Evolutionary conservation across 352 stramenopile genomes (phyloP), one percentile per base, ranked within the genome.

Genomic region (Phytophthora gonapodyides): DNA sequence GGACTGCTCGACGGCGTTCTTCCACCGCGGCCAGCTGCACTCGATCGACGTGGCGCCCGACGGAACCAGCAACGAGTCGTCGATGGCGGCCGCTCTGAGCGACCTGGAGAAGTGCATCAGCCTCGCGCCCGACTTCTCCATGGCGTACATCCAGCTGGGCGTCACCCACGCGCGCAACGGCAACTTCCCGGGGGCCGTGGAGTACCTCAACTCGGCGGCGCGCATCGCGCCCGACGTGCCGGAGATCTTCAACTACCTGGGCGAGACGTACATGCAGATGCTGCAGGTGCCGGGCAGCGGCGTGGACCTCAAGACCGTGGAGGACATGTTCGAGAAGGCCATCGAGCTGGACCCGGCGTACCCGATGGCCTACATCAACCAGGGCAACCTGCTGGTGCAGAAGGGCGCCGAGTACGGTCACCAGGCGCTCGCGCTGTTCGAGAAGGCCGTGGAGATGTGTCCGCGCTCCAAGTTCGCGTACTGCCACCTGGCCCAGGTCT

Each of bases 351-450:
- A 93, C 75, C 72, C 84, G 48, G 76, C 84, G 52, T 93, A 93
- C 63, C 84, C 84, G 53, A 92, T 93, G 84, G 82, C 82, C 51
- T 93, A 93, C 76, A 91, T 93, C 67, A 93, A 93, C 69, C 78
- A 89, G 65, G 84, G 84, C 59, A 91, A 89, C 48, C 60, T 93
- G 62, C 55, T 93, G 45, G 81, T 91, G 59, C 82, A 90, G 51
- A 88, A 89, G 62, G 82, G 82, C 52, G 68, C 78, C 21, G 79
- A 90, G 58, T 87, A 81, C 57, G 84, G 78, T 41, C 78, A 86
- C 61, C 76, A 86, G 55, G 84, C 84, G 54, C 73, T 93, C 7
- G 70, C 66, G 24, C 64, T 93, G 41, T 93, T 93, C 52, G 79
- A 93, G 61, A 89, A 82, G 60, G 84, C 84, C 2, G 82, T 91